Base-by-base conservation (phyloP, 1,284 basidiomycete genomes). In the Wallemia hederae region DNA sequence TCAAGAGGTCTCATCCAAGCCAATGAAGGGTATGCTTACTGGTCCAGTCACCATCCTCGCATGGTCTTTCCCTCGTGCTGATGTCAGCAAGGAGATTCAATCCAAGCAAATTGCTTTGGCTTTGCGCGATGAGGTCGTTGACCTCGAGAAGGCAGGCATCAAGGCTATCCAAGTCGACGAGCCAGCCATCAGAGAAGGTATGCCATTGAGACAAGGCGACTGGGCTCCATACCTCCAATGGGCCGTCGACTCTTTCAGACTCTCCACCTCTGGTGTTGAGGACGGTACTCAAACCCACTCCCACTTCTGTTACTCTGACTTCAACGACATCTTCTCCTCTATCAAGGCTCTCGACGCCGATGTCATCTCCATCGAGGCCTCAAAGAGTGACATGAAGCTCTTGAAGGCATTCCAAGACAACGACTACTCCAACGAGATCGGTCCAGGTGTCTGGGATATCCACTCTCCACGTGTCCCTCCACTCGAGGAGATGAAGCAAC, bases 31-130 rank as follows among this genome's bases (percentile, higher is more conserved):
- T 67, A 98, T 98, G 94, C 68, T 73, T 28, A 58, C 56, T 58
- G 56, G 56, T 28, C 56, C 56, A 63, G 71, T 73, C 64, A 73
- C 71, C 62, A 96, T 98, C 74, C 81, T 98, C 73, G 97, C 97
- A 80, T 98, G 94, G 94, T 98, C 94, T 55, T 99, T 98, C 92
- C 94, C 94, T 69, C 92, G 94, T 75, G 89, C 88, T 66, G 94
- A 99, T 72, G 84, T 98, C 68, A 80, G 85, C 63, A 87, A 88
- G 73, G 94, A 98, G 75, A 72, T 92, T 65, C 94, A 99, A 77
- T 90, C 89, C 72, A 90, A 91, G 78, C 94, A 99, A 74, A 83
- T 99, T 68, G 94, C 94, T 62, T 80, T 99, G 65, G 85, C 94
- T 63, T 87, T 99, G 69, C 91, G 94, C 68, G 94, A 98, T 70